Base-by-base conservation (phyloP, 371 early-diverging fungal species). In the Mortierella sp. region DNA sequence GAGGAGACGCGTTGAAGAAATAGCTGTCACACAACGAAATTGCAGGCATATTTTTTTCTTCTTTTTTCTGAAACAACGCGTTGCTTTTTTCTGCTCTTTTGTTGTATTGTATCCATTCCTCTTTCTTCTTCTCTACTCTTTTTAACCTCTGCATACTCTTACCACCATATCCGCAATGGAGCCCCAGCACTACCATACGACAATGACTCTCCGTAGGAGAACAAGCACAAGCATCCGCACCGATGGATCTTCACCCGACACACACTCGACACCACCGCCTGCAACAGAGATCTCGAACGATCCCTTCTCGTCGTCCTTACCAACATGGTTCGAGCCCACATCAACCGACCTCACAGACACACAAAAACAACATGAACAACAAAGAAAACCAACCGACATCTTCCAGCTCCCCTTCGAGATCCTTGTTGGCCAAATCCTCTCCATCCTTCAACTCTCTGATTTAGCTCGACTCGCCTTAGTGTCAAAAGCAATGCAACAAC, bases 391-490 rank as follows among this genome's bases (percentile, higher is more conserved):
- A 38, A 57, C 38, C 3, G 13, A 24, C 47, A 47, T 86, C 24
- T 31, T 73, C 26, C 72, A 72, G 3, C 71, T 86, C 9, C 87
- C 82, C 0, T 78, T 82, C 44, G 87, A 86, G 54, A 78, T 86
- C 47, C 57, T 86, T 0, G 87, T 75, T 3, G 82, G 87, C 11
- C 70, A 80, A 52, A 73, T 86, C 47, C 57, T 86, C 3, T 76
- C 78, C 1, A 75, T 58, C 26, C 72, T 86, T 10, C 71, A 70
- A 5, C 73, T 74, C 9, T 7, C 75, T 0, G 82, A 86, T 52
- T 73, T 86, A 26, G 72, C 65, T 2, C 16, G 50, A 5, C 21
- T 86, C n/a, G 70, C 78, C 0, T 60, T 52, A 0, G 73, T 60
- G 9, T 77, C 80, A 24, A 76, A 71, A 24, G 19, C 42, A 3